Evolutionary conservation across 768 basidiomycete genomes (phyloP), one percentile per base, ranked within the genome.

Genomic region (Albatrellus ellisii): DNA sequence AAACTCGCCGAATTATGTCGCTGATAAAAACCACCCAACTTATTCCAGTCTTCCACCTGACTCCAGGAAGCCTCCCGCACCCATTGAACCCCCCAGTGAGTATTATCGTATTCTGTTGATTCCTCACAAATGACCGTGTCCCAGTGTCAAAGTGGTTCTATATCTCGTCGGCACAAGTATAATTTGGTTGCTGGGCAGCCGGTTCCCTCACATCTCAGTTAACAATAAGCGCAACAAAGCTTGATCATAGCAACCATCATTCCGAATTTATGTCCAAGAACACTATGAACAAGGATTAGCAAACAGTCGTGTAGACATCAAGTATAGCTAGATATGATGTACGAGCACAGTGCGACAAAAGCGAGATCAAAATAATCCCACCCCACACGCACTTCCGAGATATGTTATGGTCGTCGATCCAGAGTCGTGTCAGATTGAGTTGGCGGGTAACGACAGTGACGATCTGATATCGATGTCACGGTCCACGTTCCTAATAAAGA

Each of bases 131-230:
- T 40, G 38, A 39, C 27, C 38, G 17, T 31, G 26, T 36, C 4
- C 18, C 49, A 87, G 86, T 89, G 52, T 86, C 78, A 50, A 89
- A 88, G 58, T 89, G 86, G 87, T 90, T 90, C 77, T 86, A 89
- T 64, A 91, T 91, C 55, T 86, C 88, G 17, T 88, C 87, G 26
- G 84, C 84, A 25, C 80, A 82, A 49, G 81, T 88, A 46, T 88
- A 56, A 43, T 10, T 31, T 34, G 15, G 26, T 25, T 36, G 39
- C n/a, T 24, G 24, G 12, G 21, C 11, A 32, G 34, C 34, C n/a
- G n/a, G n/a, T n/a, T n/a, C n/a, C n/a, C n/a, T n/a, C n/a, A n/a
- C n/a, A n/a, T n/a, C n/a, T n/a, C n/a, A n/a, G n/a, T n/a, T n/a
- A n/a, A n/a, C n/a, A n/a, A n/a, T n/a, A n/a, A n/a, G n/a, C n/a